Percentiles rank a stretch among this genome's conserved stretches.
Conservation (phyloP, 1,139 yeast species). For the Taiozyma onychis region DNA sequence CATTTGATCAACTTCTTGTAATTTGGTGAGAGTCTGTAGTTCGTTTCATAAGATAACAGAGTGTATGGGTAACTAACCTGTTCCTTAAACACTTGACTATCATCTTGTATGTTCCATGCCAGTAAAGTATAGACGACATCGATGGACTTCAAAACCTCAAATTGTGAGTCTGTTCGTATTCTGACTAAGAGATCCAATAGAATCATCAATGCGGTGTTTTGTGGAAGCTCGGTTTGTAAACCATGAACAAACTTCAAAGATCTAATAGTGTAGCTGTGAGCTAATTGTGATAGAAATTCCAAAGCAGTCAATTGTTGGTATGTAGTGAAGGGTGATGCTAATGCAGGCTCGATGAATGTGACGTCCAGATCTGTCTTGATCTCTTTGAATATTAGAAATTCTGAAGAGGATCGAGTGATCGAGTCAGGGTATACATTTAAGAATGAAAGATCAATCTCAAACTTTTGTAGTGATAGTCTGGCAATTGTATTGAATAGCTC, state of each 20-base stretch:
- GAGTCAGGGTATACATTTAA: not conserved
- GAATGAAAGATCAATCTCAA: not conserved
- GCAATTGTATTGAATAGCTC: not conserved
- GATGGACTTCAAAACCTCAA: constrained; percentile 1
- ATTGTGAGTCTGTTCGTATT: not conserved
- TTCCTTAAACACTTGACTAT: constrained; percentile 5
- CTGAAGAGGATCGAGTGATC: not conserved
- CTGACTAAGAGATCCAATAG: constrained; percentile 2
- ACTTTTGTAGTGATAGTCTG: not conserved
- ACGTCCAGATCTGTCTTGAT: not conserved
- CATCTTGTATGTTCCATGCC: constrained; percentile 20
- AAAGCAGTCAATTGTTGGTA: constrained; percentile 4
- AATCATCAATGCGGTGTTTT: constrained; percentile 5
- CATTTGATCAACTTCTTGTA: constrained; percentile 6
- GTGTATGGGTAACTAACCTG: constrained; percentile 5
- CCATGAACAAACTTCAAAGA: constrained; percentile 15
- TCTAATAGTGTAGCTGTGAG: not conserved
- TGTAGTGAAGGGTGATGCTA: constrained; percentile 8
- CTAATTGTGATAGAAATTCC: constrained; percentile 1
- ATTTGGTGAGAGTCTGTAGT: constrained; percentile 4
- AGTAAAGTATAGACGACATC: constrained; percentile 8
- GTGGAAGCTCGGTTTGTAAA: constrained; percentile 14
- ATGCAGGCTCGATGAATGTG: constrained; percentile 4
- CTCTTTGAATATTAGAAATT: not conserved
- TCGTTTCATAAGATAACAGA: constrained; percentile 10